These are phyloP conservation scores for Aspergillus sergii DNA, from an alignment of 2,329 filamentous ascomycete genomes.

Conservation along the genomic window DNA sequence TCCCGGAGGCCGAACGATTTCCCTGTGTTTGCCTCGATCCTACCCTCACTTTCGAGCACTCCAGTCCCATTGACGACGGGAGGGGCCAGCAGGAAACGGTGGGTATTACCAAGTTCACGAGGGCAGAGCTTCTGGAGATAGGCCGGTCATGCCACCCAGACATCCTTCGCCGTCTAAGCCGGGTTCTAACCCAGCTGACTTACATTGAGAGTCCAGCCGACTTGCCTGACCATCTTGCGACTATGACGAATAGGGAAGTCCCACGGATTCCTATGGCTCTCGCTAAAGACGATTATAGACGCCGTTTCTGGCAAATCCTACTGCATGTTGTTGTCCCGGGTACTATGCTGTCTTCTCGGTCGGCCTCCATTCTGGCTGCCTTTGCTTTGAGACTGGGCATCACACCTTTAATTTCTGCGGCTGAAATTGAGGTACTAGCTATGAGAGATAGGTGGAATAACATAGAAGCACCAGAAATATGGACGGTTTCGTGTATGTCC, in stretches of 20 bases:
- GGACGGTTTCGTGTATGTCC: constrained; percentile 50
- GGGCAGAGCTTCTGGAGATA: constrained; percentile 55
- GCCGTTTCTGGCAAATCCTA: constrained; percentile 53
- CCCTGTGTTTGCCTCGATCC: constrained; percentile 56
- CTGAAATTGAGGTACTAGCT: constrained; percentile 46
- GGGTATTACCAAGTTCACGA: constrained; percentile 41
- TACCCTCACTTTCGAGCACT: constrained; percentile 42
- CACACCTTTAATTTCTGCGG: constrained; percentile 42
- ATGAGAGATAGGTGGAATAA: constrained; percentile 52
- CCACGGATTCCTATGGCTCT: constrained; percentile 51
- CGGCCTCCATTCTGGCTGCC: constrained; percentile 52
- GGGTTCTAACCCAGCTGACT: constrained; percentile 51
- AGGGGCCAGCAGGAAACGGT: constrained; percentile 16
- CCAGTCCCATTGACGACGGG: constrained; percentile 21
- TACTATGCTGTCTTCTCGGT: constrained; percentile 49
- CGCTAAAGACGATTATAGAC: constrained; percentile 35
- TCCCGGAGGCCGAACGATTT: constrained; percentile 44
- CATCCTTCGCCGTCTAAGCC: constrained; percentile 52
- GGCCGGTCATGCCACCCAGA: constrained; percentile 54
- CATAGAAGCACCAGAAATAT: constrained; percentile 53
- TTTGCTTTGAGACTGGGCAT: constrained; percentile 54
- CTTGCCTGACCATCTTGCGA: constrained; percentile 49
- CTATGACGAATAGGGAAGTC: constrained; percentile 29
- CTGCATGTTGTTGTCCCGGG: constrained; percentile 54
- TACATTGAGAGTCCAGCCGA: constrained; percentile 46